Conservation (phyloP, 306 rosid species). For the Glycine latifolia region DNA sequence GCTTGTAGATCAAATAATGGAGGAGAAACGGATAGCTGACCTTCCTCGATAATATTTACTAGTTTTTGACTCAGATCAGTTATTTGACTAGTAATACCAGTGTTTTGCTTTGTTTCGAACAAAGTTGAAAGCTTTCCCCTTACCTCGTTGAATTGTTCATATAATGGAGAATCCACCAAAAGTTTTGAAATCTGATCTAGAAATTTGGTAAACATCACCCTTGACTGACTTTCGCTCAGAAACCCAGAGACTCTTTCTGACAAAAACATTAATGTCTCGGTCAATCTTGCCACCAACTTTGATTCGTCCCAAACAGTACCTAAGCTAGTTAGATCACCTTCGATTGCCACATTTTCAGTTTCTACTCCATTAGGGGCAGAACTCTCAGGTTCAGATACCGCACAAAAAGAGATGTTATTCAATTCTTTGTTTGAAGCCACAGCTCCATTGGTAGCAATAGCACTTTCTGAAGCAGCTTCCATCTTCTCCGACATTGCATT, state of each 20-base stretch:
- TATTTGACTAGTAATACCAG: constrained; percentile 76
- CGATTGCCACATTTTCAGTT: constrained; percentile 43
- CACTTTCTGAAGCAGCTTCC: constrained; percentile 68
- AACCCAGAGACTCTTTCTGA: constrained; percentile 92
- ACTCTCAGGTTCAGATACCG: constrained; percentile 53
- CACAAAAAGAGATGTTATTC: constrained; percentile 47
- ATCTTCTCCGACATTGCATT: constrained; percentile 69
- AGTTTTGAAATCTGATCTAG: constrained; percentile 89
- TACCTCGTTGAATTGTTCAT: constrained; percentile 77
- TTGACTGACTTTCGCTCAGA: constrained; percentile 86
- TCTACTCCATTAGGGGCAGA: constrained; percentile 54
- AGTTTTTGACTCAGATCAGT: constrained; percentile 86
- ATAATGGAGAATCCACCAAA: constrained; percentile 75
- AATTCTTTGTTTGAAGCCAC: constrained; percentile 54
- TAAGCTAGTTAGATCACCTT: constrained; percentile 53
- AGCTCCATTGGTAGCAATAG: constrained; percentile 58
- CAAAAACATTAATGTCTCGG: constrained; percentile 73
- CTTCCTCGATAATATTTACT: constrained; percentile 84
- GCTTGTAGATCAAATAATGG: constrained; percentile 85
- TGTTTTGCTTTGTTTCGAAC: constrained; percentile 76
- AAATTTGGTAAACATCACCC: constrained; percentile 71
- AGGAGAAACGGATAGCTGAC: constrained; percentile 91
- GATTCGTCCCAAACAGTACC: constrained; percentile 87
- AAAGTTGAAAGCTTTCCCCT: constrained; percentile 69
- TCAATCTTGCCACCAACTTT: constrained; percentile 64